A percentile compares a stretch with the other conserved stretches of the same genome.
Evolutionary conservation across 768 basidiomycete genomes (phyloP).

Genomic region (Wakefieldia striispora): DNA sequence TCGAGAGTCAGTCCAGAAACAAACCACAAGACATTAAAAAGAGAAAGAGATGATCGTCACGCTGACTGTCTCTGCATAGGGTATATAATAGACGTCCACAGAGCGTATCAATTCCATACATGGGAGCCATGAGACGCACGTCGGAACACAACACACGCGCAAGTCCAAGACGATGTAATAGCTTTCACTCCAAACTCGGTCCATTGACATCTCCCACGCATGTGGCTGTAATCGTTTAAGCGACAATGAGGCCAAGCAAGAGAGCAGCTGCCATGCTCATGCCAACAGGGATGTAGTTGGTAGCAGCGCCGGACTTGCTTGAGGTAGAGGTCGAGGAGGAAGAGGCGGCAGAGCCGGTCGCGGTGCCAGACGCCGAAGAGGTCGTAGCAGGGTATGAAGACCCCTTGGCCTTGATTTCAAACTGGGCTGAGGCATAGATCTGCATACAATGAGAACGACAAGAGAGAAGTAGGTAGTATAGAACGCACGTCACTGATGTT

Average conservation of each 20-base stretch:
- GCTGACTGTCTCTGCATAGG: constrained; percentile 11
- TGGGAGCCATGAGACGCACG: neutral
- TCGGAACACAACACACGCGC: neutral
- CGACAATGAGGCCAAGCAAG: constrained; percentile 26
- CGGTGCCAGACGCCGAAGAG: constrained; percentile 23
- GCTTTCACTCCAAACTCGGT: neutral
- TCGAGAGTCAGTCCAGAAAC: neutral
- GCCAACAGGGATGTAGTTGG: constrained; percentile 26
- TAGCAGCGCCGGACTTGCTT: constrained; percentile 10
- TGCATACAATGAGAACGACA: constrained; percentile 21
- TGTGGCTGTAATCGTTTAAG: constrained; percentile 11
- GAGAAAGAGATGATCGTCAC: neutral
- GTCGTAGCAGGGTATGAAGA: constrained; percentile 48
- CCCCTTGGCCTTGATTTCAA: constrained; percentile 59
- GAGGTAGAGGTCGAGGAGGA: constrained; percentile 16
- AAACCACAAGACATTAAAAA: neutral
- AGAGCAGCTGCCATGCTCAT: constrained; percentile 31
- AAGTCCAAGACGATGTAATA: neutral
- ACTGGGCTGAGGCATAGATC: constrained; percentile 58
- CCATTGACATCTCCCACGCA: neutral
- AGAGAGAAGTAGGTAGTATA: neutral
- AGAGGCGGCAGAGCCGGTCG: constrained; percentile 18
- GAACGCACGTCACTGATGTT: constrained; percentile 54
- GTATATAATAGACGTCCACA: constrained; percentile 13
- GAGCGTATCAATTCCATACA: neutral